Conservation (phyloP, 768 basidiomycete species). For the Suillus placidus region DNA sequence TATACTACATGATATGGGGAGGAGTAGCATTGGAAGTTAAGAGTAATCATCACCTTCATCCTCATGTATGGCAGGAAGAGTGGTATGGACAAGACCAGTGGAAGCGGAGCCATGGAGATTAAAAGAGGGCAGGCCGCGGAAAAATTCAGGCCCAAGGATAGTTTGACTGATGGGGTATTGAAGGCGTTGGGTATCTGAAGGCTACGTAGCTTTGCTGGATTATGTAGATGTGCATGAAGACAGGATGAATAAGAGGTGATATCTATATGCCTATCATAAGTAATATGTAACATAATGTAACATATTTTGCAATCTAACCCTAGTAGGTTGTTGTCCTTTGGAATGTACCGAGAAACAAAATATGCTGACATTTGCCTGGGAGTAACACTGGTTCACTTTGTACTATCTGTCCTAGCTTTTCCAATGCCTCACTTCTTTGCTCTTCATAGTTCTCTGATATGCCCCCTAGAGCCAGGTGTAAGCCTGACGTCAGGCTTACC, state of each 20-base stretch:
- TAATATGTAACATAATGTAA: neutral
- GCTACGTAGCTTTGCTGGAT: too few species aligned
- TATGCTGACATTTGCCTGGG: neutral
- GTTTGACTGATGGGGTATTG: too few species aligned
- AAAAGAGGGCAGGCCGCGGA: too few species aligned
- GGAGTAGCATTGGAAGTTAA: too few species aligned
- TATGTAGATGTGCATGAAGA: too few species aligned
- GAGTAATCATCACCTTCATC: too few species aligned
- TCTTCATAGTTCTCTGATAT: neutral
- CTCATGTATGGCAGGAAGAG: slow-evolving; percentile 16
- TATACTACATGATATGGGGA: too few species aligned
- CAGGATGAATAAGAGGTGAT: neutral
- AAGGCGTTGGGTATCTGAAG: too few species aligned
- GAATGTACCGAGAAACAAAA: neutral
- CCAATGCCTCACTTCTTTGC: neutral
- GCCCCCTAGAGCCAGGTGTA: neutral
- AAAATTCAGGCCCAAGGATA: too few species aligned
- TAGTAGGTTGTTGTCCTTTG: neutral
- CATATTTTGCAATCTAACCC: neutral
- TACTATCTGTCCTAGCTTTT: neutral
- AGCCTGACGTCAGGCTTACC: too few species aligned
- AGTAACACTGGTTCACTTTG: neutral
- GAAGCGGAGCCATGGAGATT: too few species aligned
- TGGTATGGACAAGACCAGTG: slow-evolving; percentile 15
- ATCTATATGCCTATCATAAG: too few species aligned